Percentiles rank a stretch among this genome's conserved stretches.
Evolutionary conservation across 139 green algal species (phyloP).

Genomic region (Coelastrella sp.): DNA sequence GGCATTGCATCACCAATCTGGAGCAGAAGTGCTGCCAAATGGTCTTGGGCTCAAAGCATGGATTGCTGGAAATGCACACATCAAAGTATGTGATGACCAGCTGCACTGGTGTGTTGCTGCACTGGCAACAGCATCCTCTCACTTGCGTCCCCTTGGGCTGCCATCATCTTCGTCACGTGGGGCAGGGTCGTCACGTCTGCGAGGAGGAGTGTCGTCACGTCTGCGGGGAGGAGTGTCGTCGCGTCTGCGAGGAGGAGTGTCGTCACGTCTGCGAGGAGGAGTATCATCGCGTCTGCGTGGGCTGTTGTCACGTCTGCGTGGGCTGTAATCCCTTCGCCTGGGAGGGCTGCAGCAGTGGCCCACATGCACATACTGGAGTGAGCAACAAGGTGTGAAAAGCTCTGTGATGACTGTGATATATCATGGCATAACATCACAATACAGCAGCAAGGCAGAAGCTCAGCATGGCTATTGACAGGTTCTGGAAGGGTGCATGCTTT

Average conservation of each 20-base stretch:
- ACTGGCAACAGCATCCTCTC: background rate
- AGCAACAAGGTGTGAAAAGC: background rate
- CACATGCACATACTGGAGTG: too few species aligned
- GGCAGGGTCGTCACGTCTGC: background rate
- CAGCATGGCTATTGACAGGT: too few species aligned
- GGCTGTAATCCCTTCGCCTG: constrained; percentile 20
- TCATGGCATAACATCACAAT: background rate
- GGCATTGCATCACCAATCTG: too few species aligned
- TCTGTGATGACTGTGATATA: background rate
- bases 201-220: constrained; percentile 10
- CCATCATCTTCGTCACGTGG: background rate
- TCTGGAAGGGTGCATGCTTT: too few species aligned
- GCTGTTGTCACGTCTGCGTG: background rate
- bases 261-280: background rate
- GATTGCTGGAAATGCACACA: background rate
- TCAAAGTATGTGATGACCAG: background rate
- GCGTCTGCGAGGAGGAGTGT: constrained; percentile 20
- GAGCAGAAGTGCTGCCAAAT: too few species aligned
- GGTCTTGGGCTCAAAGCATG: too few species aligned
- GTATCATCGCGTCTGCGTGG: background rate
- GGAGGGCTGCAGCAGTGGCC: constrained; percentile 3
- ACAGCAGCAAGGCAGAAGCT: background rate
- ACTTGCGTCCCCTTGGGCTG: background rate
- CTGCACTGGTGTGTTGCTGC: background rate
- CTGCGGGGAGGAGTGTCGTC: background rate